Evolutionary conservation across 2,329 filamentous ascomycete species (phyloP), one percentile per base, ranked within the genome.

Genomic region (Tolypocladium cylindrosporum): DNA sequence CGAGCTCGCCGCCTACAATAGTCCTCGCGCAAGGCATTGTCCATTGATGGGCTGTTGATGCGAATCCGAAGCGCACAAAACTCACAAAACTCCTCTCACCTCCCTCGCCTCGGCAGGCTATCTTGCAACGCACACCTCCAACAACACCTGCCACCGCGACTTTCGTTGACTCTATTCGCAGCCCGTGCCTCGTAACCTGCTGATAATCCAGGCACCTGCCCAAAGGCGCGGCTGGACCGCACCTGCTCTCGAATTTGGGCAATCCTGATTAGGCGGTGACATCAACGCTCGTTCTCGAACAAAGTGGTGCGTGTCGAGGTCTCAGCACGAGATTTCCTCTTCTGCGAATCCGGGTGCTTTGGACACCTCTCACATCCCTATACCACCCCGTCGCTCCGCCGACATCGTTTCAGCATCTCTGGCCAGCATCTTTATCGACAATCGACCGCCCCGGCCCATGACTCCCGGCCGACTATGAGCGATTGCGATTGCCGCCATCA

Each of bases 391-490:
- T 41, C 56, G 21, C 34, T 39, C 56, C 40, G 31, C 37, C 31
- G 31, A 37, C 53, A 55, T 39, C 37, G 37, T 51, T 31, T 31
- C 40, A 53, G 40, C 40, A 54, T 57, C 45, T 56, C 19, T 41
- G 48, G 40, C 31, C 8, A 54, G 52, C 58, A 58, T 61, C 53
- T 42, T 52, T 57, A 61, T 59, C 50, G 36, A 54, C 42, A 51
- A 10, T 21, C 52, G 50, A 43, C 42, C 27, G 19, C 13, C n/a
- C 31, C 40, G 19, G 21, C 63, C 56, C 59, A 67, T 71, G 69
- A 62, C 36, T 61, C 51, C 55, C 41, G 54, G 57, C 58, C 61
- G 59, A 70, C 64, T 55, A 74, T 73, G 72, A 71, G 62, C 63
- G 57, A 50, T 51, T 55, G 48, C 42, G 24, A 34, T 52, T 51